Evolutionary conservation across 306 rosid species (phyloP), one percentile per base, ranked within the genome.

Genomic region (Fragaria iinumae): DNA sequence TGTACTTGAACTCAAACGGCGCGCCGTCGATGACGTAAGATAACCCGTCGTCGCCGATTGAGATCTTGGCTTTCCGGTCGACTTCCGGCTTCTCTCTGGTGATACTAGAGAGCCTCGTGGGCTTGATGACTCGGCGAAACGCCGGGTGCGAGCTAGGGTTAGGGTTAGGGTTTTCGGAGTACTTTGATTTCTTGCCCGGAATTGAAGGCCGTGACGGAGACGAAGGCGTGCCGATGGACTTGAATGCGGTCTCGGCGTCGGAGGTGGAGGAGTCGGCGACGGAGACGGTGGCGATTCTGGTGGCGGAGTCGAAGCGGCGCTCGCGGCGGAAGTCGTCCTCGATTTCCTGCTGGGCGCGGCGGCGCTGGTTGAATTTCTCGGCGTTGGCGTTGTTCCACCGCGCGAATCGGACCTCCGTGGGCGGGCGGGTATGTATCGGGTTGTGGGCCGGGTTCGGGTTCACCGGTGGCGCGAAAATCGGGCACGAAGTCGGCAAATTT

Each of bases 1-100:
- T 95, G 71, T 95, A 95, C 89, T 90, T 95, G 88, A 90, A 95
- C 57, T 95, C 97, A 59, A 95, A 95, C 2, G 99, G 99, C 1
- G 99, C 97, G 74, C 89, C 91, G 57, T 87, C 87, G 36, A 87
- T 87, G 36, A 87, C 85, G 55, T 80, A 87, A 1, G 91, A 84
- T 23, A 87, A 71, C 18, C 91, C 91, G 63, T 89, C 98, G 2
- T 90, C 93, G 36, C 89, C 83, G 1, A 94, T 56, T 5, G 79
- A 80, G 2, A 94, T 87, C 64, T 82, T 74, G 7, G 91, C 88
- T 4, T 84, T 68, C 47, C 83, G 65, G 39, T 66, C 83, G 34
- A 78, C 25, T 27, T n/a, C 43, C 4, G 83, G 86, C 14, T 55
- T 85, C 6, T 81, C 82, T 45, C 23, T 78, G 41, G 80, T 56